Base-by-base conservation (phyloP, 2,329 filamentous ascomycete genomes). In the Fusarium sp. region DNA sequence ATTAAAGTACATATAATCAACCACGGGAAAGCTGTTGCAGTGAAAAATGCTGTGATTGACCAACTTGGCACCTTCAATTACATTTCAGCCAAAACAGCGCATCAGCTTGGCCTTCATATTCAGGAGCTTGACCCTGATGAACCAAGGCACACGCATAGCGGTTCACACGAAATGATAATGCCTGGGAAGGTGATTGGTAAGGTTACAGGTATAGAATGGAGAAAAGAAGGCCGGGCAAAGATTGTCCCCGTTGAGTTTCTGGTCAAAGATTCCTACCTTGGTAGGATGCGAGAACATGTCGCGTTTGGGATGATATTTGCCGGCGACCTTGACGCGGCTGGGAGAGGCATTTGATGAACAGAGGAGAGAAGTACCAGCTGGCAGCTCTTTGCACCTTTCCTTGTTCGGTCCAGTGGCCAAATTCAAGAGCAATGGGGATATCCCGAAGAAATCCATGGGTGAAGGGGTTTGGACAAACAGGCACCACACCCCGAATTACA, bases 371-470 rank as follows among this genome's bases (percentile, higher is more conserved):
- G 0, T 24, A 0, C 15, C 1, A 3, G 15, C 0, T 5, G 14
- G 0, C 0, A 4, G 8, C 2, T 18, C 4, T 1, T 50, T n/a
- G 5, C 3, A 17, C 0, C 14, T 20, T 0, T 51, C 3, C 3
- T 24, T 18, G 3, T 18, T 32, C 4, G 0, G 2, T 3, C 3
- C 3, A 5, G 2, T 8, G 28, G 0, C 0, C 3, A 32, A 13
- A n/a, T 1, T 2, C 2, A 10, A 34, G 15, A 24, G 17, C 1
- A 15, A 34, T 3, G 0, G 8, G 0, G 0, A 4, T 3, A 8
- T 20, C n/a, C 6, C 0, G 6, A 20, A 24, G n/a, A 20, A 1
- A 15, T 24, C 1, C n/a, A 34, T 24, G 6, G 9, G 22, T 0
- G 22, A 14, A 1, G 22, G 5, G 6, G 48, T 11, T 34, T 5